Percentiles rank a stretch among this genome's conserved stretches.
Conservation (phyloP, 1,139 yeast genomes). For the Taiozyma sp. region DNA sequence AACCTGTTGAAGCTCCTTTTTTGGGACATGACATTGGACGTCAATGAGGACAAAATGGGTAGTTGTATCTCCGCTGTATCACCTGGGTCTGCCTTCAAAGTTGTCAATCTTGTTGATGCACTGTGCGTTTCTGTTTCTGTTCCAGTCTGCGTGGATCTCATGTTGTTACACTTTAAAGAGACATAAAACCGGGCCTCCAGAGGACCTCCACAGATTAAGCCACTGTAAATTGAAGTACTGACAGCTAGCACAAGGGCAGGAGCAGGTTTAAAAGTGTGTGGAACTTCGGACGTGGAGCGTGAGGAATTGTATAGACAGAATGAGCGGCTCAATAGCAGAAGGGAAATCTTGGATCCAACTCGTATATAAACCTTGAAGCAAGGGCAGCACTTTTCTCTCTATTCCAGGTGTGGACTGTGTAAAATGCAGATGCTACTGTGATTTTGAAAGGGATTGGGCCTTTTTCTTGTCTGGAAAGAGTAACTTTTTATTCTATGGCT, state of each 20-base stretch:
- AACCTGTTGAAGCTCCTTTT: slow-evolving; percentile 7
- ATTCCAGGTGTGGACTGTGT: background rate
- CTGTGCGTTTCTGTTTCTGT: background rate
- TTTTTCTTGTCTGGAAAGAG: background rate
- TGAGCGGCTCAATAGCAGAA: background rate
- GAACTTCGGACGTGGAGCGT: background rate
- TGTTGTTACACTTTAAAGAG: background rate
- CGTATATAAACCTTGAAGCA: background rate
- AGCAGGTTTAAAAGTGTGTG: too few relatives aligned
- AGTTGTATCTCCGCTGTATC: background rate
- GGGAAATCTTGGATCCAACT: background rate
- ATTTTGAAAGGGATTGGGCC: background rate
- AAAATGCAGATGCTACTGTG: background rate
- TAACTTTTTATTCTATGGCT: background rate
- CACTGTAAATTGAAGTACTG: background rate
- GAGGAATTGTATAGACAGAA: background rate
- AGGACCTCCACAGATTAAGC: background rate
- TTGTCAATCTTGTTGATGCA: background rate
- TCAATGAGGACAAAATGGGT: background rate
- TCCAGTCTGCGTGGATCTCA: background rate
- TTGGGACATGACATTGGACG: background rate
- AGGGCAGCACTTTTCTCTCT: background rate
- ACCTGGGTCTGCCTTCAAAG: background rate
- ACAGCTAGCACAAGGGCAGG: background rate
- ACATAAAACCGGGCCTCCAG: background rate